phyloP scores from a whole-genome alignment of 192 early-diverging fungal genomes.

The Backusella tuberculispora region DNA sequence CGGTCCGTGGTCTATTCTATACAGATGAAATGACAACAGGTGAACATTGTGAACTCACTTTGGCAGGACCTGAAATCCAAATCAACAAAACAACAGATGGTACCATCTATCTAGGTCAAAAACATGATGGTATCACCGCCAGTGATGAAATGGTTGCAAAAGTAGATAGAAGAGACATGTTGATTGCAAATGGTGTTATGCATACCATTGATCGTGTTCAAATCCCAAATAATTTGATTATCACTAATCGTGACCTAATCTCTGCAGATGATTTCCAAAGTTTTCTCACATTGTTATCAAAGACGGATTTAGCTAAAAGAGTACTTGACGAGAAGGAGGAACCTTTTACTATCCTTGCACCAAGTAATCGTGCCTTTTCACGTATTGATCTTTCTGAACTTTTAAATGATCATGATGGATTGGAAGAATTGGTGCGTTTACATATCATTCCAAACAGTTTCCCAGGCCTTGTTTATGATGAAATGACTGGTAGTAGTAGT shows the following conservation, averaged over 20 bases:
- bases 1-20: conserved; percentile 47
- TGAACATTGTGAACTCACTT: conserved; percentile 36
- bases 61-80: conserved; percentile 39
- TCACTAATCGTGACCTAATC: conserved; percentile 50
- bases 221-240: conserved; percentile 43
- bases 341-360: conserved; percentile 52
- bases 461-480: not conserved
- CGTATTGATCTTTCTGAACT: conserved; percentile 38
- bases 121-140: conserved; percentile 11
- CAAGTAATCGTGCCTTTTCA: conserved; percentile 53
- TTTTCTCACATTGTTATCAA: conserved; percentile 46
- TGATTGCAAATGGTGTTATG: conserved; percentile 51
- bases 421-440: conserved; percentile 57
- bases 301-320: conserved; percentile 43
- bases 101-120: conserved; percentile 17
- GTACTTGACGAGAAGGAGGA: conserved; percentile 30
- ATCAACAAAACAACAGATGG: conserved; percentile 45
- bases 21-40: conserved; percentile 29
- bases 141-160: conserved; percentile 34
- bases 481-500: not conserved
- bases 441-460: conserved; percentile 61
- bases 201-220: conserved; percentile 53
- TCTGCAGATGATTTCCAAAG: conserved; percentile 37
- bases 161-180: conserved; percentile 33
- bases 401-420: conserved; percentile 40